Base-by-base conservation (phyloP, 441 rosid genomes). In the Brassica hybrid region DNA sequence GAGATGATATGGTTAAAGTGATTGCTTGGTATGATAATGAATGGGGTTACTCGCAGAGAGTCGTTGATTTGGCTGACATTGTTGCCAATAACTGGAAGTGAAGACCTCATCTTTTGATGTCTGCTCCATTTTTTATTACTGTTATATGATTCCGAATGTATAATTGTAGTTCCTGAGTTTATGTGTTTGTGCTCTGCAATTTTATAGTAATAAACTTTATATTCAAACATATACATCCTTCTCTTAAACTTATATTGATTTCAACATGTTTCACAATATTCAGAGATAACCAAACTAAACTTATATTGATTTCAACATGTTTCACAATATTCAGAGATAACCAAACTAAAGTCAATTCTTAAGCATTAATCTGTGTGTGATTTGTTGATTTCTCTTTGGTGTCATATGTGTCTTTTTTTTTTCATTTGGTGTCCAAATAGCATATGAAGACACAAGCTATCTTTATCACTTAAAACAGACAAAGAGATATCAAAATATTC, bases 21-120 rank as follows among this genome's bases (percentile, higher is more conserved):
- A 91, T 93, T 73, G 97, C 97, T 48, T 93, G 96, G 97, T 93
- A 93, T 78, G 97, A 91, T 79, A 93, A 91, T 11, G 97, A 93
- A 76, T 93, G 97, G 96, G 96, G 97, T 61, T 93, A 93, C 88
- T 91, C 97, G 0, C 97, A 93, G 84, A 85, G 97, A 85, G 96
- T 93, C 7, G 96, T 91, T 54, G 97, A 93, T 82, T 85, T 93
- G 84, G 97, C 96, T 57, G 80, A 91, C 88, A 89, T 91, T 71
- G 96, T 93, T 82, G 97, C 97, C 86, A 65, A 85, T 64, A 84
- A 86, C 56, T 93, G 97, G 96, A 85, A 92, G 86, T 90, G 82
- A 38, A 38, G 45, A 9, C 50, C 74, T 63, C 67, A 56, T 38
- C 75, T 56, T 69, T 56, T 60, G 30, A 23, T 23, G 27, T 23